Base-by-base conservation (phyloP, 345 rosid species). In the Linum tenue region DNA sequence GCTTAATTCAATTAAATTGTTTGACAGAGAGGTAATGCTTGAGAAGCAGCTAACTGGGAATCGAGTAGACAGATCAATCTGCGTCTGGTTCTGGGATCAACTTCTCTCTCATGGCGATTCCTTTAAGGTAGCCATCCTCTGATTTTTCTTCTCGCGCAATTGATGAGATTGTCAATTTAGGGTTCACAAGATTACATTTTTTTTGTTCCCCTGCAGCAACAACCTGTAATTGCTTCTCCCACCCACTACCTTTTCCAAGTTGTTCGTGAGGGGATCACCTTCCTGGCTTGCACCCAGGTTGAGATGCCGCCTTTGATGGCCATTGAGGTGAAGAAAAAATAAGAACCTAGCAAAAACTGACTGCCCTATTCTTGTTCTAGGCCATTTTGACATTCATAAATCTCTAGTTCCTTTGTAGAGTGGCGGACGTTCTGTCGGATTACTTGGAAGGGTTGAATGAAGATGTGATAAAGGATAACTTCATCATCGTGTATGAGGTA, bases 301-400 rank as follows among this genome's bases (percentile, higher is more conserved):
- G 99, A 90, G 79, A 90, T 94, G 97, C 95, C 95, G 3, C 96
- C 99, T 44, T 69, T 94, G 80, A 86, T 94, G 97, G 99, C 84
- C 38, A 84, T 90, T 69, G 99, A 94, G 96, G 99, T 90, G 75
- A 40, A 37, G 57, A 11, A 39, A 36, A 37, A 2, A 74, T 64
- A 66, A n/a, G 37, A 31, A 39, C 53, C 59, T 63, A 60, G 22
- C 62, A 59, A 3, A 48, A 51, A 53, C 55, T 44, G 65, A 36
- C 66, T 39, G 73, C 64, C 77, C 69, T 70, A 71, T 60, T 0
- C 66, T 60, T 69, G 63, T 62, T 53, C 74, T 6, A 1, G 16
- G n/a, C 6, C 9, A 41, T 41, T 41, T 41, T 41, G 44, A 41
- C 44, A 4, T 4, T 8, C 9, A 0, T 4, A 8, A 41, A 41